phyloP scores from a whole-genome alignment of 2,329 filamentous ascomycete species.

The Venturia pyrina region DNA sequence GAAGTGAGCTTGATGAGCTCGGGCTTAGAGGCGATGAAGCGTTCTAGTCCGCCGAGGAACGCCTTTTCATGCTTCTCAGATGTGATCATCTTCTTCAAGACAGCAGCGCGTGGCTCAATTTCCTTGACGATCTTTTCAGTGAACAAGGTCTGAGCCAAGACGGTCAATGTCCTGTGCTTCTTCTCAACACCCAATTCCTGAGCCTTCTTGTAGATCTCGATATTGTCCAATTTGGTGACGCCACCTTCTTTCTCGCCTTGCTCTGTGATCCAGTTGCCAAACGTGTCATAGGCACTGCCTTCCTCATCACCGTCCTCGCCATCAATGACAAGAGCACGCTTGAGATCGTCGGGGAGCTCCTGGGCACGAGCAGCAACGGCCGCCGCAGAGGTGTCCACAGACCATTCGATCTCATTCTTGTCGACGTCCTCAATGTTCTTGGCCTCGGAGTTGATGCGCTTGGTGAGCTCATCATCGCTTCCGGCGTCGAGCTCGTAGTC shows the following conservation, averaged over 20 bases:
- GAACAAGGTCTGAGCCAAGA: slow-evolving; percentile 89
- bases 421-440: slow-evolving; percentile 60
- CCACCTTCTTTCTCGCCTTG: slow-evolving; percentile 59
- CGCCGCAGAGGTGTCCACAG: slow-evolving; percentile 90
- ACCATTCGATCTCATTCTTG: slow-evolving; percentile 83
- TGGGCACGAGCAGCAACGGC: slow-evolving; percentile 91
- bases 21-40: slow-evolving; percentile 74
- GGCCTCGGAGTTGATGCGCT: slow-evolving; percentile 58
- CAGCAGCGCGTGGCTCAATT: slow-evolving; percentile 69
- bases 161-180: slow-evolving; percentile 88
- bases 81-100: slow-evolving; percentile 85
- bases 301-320: slow-evolving; percentile 67
- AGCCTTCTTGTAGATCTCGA: slow-evolving; percentile 92
- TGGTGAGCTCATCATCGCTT: slow-evolving; percentile 87
- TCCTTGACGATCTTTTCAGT: slow-evolving; percentile 82
- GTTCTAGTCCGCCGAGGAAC: slow-evolving; percentile 88
- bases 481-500: slow-evolving; percentile 59
- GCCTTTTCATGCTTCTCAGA: slow-evolving; percentile 94
- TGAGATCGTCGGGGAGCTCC: slow-evolving; percentile 87
- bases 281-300: slow-evolving; percentile 77
- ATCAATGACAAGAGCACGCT: slow-evolving; percentile 77
- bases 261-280: slow-evolving; percentile 87
- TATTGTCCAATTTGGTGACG: slow-evolving; percentile 71
- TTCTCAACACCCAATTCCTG: slow-evolving; percentile 88
- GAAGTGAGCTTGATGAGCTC: slow-evolving; percentile 69